phyloP scores from a whole-genome alignment of 371 early-diverging fungal genomes.

The Nematocida ironsii region DNA sequence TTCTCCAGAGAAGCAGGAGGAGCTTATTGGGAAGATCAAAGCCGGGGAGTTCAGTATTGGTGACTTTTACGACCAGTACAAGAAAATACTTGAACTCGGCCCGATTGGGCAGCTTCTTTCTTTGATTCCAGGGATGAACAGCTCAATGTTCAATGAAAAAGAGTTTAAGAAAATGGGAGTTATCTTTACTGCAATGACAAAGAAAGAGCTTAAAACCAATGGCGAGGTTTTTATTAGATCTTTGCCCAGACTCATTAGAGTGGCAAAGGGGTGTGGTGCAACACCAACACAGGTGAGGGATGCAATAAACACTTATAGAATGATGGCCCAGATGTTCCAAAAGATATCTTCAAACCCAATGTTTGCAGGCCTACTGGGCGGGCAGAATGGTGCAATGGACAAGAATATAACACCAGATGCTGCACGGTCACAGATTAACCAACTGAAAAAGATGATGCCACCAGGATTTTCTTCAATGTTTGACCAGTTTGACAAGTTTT shows the following conservation, averaged over 20 bases:
- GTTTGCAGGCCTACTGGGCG: conserved; percentile 54
- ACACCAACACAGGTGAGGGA: conserved; percentile 79
- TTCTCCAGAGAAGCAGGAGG: conserved; percentile 79
- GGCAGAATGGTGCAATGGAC: background rate
- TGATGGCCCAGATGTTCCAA: conserved; percentile 85
- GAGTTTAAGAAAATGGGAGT: conserved; percentile 80
- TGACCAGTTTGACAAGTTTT: conserved; percentile 54
- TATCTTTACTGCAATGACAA: conserved; percentile 94
- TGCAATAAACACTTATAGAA: conserved; percentile 77
- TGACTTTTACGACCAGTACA: conserved; percentile 91
- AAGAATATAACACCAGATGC: conserved; percentile 17
- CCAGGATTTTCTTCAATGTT: conserved; percentile 58
- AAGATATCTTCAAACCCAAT: conserved; percentile 75
- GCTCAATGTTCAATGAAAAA: conserved; percentile 73
- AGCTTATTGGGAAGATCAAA: conserved; percentile 84
- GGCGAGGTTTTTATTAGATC: conserved; percentile 79
- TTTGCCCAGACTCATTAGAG: conserved; percentile 76
- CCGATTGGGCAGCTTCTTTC: conserved; percentile 87
- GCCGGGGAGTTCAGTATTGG: conserved; percentile 80
- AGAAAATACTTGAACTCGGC: conserved; percentile 85
- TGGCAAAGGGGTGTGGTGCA: conserved; percentile 85
- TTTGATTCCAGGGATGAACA: conserved; percentile 90
- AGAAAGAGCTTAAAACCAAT: conserved; percentile 83
- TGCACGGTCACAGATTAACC: conserved; percentile 48
- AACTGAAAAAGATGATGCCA: conserved; percentile 59